Percentiles rank a stretch among this genome's conserved stretches.
These are phyloP conservation scores for Periconia digitata DNA, from an alignment of 2,329 filamentous ascomycete genomes.

Conservation along the genomic window DNA sequence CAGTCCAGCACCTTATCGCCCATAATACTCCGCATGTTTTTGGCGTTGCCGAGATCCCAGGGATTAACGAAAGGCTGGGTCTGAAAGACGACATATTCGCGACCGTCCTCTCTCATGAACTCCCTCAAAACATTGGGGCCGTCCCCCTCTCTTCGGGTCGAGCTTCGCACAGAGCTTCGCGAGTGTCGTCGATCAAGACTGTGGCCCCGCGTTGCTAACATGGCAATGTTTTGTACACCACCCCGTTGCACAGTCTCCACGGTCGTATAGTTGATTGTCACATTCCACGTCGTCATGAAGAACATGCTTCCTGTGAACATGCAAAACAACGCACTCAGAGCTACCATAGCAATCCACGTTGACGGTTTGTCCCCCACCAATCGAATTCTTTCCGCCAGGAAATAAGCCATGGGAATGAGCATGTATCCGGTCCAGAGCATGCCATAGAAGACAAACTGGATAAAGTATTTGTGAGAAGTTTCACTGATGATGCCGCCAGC, in stretches of 20 bases:
- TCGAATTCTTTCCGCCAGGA: slow-evolving; percentile 57
- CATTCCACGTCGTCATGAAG: slow-evolving; percentile 68
- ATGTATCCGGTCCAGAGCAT: slow-evolving; percentile 66
- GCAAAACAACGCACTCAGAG: slow-evolving; percentile 69
- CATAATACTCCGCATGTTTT: slow-evolving; percentile 81
- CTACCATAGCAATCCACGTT: slow-evolving; percentile 65
- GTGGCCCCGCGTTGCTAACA: slow-evolving; percentile 49
- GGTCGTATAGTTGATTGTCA: slow-evolving; percentile 75
- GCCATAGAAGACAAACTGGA: slow-evolving; percentile 80
- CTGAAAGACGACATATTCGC: slow-evolving; percentile 77
- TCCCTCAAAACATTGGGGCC: slow-evolving; percentile 18
- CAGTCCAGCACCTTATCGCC: slow-evolving; percentile 72
- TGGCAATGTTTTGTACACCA: slow-evolving; percentile 70
- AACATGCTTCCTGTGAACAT: slow-evolving; percentile 83
- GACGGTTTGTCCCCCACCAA: slow-evolving; percentile 28
- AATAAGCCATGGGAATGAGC: slow-evolving; percentile 65
- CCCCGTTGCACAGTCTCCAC: slow-evolving; percentile 72
- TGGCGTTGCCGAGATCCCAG: slow-evolving; percentile 71
- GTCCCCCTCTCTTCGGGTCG: slow-evolving; percentile 10
- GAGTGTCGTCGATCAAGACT: slow-evolving; percentile 51
- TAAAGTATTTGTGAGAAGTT: slow-evolving; percentile 86
- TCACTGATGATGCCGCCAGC: slow-evolving; percentile 92
- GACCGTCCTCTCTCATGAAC: slow-evolving; percentile 32
- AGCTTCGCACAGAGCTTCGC: slow-evolving; percentile 26
- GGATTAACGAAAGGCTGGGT: slow-evolving; percentile 78